These are phyloP conservation scores for Leccinum boreale DNA, from an alignment of 768 basidiomycete genomes.

Conservation along the genomic window DNA sequence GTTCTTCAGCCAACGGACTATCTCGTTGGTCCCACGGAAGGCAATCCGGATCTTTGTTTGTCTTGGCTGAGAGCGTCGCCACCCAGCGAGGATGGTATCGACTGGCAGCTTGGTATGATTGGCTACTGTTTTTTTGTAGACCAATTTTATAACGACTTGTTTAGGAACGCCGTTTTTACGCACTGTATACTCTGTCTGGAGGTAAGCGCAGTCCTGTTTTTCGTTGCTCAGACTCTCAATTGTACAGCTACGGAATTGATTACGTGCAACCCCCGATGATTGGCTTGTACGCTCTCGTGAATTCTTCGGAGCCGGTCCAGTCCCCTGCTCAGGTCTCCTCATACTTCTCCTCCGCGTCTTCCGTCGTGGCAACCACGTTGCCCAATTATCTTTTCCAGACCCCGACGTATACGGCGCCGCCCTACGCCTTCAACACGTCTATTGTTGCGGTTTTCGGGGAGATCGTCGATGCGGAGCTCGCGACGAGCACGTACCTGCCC, in stretches of 20 bases:
- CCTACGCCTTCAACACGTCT: conserved; percentile 70
- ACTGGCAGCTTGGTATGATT: conserved; percentile 75
- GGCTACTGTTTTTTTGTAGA: neutral
- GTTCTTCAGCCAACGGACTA: conserved; percentile 74
- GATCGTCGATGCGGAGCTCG: conserved; percentile 59
- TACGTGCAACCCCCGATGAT: conserved; percentile 71
- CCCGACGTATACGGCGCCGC: conserved; percentile 58
- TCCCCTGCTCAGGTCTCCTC: conserved; percentile 43
- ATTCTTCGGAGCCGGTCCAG: conserved; percentile 41
- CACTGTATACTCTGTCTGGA: conserved; percentile 78
- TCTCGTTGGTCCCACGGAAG: conserved; percentile 64
- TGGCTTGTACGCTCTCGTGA: conserved; percentile 64
- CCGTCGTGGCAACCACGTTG: conserved; percentile 62
- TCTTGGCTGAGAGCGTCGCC: conserved; percentile 69
- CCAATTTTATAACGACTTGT: neutral
- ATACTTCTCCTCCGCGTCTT: conserved; percentile 58
- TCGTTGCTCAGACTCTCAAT: conserved; percentile 3
- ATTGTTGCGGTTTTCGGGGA: conserved; percentile 52
- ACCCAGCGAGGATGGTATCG: conserved; percentile 70
- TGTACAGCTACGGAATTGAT: conserved; percentile 67
- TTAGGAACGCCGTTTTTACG: conserved; percentile 64
- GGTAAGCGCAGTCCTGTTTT: conserved; percentile 36
- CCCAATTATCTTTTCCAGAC: conserved; percentile 71
- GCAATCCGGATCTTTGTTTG: conserved; percentile 65
- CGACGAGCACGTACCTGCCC: conserved; percentile 67